phyloP scores from a whole-genome alignment of 306 rosid genomes.

The Pyrus pyrifolia region DNA sequence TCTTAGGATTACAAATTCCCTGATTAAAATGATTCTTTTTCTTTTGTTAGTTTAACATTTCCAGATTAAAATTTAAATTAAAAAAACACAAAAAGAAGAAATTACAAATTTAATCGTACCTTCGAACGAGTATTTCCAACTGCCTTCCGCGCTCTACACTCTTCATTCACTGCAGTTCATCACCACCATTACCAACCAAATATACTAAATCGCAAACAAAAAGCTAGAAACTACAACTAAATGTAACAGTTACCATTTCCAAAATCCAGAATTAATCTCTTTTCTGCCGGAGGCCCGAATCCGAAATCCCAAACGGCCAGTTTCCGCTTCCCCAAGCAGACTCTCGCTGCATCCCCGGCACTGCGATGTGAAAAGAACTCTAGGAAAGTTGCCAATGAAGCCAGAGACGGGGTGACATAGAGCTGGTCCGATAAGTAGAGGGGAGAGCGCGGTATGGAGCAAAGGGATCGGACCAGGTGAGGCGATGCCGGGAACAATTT shows the following conservation, averaged over 20 bases:
- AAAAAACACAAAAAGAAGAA: neutral
- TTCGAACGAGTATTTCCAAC: constrained; percentile 7
- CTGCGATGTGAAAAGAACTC: neutral
- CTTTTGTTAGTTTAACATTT: neutral
- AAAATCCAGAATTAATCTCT: constrained; percentile 3
- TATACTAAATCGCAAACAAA: neutral
- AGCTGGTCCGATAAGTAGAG: constrained; percentile 23
- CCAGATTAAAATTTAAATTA: neutral
- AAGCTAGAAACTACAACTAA: neutral
- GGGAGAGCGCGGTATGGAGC: constrained; percentile 38
- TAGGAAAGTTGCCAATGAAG: constrained; percentile 17
- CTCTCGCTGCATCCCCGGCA: neutral
- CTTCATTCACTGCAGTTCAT: constrained; percentile 25
- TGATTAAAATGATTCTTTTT: neutral
- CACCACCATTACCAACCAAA: neutral
- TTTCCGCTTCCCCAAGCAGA: constrained; percentile 33
- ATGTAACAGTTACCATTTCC: constrained; percentile 11
- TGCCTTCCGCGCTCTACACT: neutral
- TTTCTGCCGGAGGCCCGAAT: constrained; percentile 7
- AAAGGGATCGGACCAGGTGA: constrained; percentile 18
- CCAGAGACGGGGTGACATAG: constrained; percentile 22
- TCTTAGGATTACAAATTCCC: neutral
- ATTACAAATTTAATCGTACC: constrained; percentile 14
- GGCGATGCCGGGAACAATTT: constrained; percentile 28
- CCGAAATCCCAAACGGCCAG: neutral